phyloP scores from a whole-genome alignment of 2,329 filamentous ascomycete genomes.

The Aphanoascus verrucosus region DNA sequence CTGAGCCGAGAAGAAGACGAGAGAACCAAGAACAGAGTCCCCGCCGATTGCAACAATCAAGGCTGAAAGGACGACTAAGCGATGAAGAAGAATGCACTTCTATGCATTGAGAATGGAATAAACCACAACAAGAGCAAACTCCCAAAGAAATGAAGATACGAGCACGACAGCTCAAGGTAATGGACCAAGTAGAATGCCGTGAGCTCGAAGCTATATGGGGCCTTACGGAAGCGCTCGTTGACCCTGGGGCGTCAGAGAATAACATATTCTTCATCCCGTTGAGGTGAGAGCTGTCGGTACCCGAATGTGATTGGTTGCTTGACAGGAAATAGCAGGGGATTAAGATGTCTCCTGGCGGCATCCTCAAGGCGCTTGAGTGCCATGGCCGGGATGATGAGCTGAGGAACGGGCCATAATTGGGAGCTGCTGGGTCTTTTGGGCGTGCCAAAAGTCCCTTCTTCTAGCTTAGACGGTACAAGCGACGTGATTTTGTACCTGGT shows the following conservation, averaged over 20 bases:
- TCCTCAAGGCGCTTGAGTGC: background rate
- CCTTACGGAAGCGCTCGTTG: background rate
- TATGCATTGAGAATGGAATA: background rate
- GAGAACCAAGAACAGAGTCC: background rate
- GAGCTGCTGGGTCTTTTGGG: background rate
- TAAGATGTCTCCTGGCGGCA: background rate
- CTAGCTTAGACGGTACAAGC: background rate
- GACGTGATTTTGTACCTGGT: no score
- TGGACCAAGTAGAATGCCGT: background rate
- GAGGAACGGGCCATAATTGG: background rate
- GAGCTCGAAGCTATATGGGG: background rate
- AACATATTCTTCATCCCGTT: background rate
- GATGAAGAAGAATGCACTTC: background rate
- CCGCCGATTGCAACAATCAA: conserved; percentile 8
- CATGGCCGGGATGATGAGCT: background rate
- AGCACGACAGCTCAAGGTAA: background rate
- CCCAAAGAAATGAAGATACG: background rate
- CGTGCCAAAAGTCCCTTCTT: background rate
- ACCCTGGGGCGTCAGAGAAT: background rate
- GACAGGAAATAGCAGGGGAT: background rate
- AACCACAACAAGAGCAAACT: background rate
- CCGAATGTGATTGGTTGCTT: background rate
- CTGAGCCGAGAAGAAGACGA: background rate
- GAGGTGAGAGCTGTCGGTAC: background rate
- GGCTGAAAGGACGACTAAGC: conserved; percentile 8